phyloP scores from a whole-genome alignment of 805 yeast genomes.

The Metschnikowia dekortorum region DNA sequence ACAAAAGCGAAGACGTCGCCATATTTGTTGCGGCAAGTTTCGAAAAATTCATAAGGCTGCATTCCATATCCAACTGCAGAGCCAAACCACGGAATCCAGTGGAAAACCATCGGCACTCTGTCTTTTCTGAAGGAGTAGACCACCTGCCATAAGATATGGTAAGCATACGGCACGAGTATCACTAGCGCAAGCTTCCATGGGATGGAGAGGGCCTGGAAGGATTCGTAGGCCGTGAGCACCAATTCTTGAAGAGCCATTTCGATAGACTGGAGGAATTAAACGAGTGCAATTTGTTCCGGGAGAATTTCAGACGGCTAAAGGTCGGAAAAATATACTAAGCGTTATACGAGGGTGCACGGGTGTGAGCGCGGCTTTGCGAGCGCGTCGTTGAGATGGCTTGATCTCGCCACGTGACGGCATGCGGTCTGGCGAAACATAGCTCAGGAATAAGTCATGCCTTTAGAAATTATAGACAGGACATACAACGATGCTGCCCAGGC shows the following conservation, averaged over 20 bases:
- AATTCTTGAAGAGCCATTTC: conserved; percentile 15
- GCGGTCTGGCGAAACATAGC: conserved; percentile 4
- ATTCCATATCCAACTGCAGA: conserved; percentile 85
- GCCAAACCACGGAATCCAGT: conserved; percentile 96
- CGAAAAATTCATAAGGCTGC: conserved; percentile 90
- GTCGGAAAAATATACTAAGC: neutral
- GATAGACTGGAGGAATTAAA: neutral
- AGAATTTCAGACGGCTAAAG: neutral
- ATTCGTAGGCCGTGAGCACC: conserved; percentile 9
- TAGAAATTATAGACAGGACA: neutral
- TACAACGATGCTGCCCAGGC: neutral
- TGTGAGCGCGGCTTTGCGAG: conserved; percentile 5
- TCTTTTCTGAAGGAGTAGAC: conserved; percentile 69
- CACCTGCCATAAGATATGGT: conserved; percentile 63
- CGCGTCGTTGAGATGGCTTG: conserved; percentile 2
- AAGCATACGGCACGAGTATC: conserved; percentile 54
- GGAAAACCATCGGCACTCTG: conserved; percentile 84
- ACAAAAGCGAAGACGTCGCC: conserved; percentile 94
- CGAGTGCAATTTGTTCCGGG: neutral
- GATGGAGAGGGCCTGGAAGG: conserved; percentile 24
- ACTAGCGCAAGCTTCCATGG: conserved; percentile 30
- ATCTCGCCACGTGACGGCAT: conserved; percentile 2
- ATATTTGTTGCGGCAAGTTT: conserved; percentile 67
- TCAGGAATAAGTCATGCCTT: conserved; percentile 1
- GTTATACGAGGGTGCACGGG: conserved; percentile 19